A percentile compares a stretch with the other conserved stretches of the same genome.
Evolutionary conservation across 2,329 filamentous ascomycete species (phyloP).

Genomic region (Cercospora sp.): DNA sequence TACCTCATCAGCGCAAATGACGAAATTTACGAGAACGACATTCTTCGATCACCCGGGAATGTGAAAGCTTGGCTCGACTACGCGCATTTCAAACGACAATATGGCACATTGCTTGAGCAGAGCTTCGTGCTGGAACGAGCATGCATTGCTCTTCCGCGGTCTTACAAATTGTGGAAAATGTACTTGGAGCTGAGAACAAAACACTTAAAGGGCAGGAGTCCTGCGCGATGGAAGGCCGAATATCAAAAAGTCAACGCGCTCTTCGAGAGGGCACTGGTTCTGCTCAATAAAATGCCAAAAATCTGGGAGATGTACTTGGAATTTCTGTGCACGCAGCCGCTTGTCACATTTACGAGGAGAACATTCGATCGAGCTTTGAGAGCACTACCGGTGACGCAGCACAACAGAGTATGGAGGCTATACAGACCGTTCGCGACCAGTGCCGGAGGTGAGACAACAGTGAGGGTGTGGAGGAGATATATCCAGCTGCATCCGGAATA

Average conservation of each 20-base stretch:
- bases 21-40: constrained; percentile 93
- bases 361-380: constrained; percentile 91
- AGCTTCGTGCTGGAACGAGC: constrained; percentile 87
- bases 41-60: constrained; percentile 79
- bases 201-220: constrained; percentile 68
- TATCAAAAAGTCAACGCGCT: constrained; percentile 92
- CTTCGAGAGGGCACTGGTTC: constrained; percentile 86
- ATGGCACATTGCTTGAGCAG: constrained; percentile 83
- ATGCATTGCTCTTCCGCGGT: constrained; percentile 83
- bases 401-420: constrained; percentile 90
- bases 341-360: constrained; percentile 80
- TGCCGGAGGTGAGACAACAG: constrained; percentile 82
- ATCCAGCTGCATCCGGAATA: constrained; percentile 97
- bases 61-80: constrained; percentile 96
- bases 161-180: constrained; percentile 98
- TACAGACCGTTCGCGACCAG: constrained; percentile 91
- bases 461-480: constrained; percentile 92
- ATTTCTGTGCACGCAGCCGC: constrained; percentile 87
- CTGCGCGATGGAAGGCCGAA: constrained; percentile 74
- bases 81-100: constrained; percentile 83
- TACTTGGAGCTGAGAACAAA: constrained; percentile 84
- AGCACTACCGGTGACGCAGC: constrained; percentile 89
- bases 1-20: constrained; percentile 74
- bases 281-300: constrained; percentile 97
- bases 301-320: constrained; percentile 98